Evolutionary conservation across 2,329 filamentous ascomycete genomes (phyloP), one percentile per base, ranked within the genome.

Genomic region (Colletotrichum liaoningense): DNA sequence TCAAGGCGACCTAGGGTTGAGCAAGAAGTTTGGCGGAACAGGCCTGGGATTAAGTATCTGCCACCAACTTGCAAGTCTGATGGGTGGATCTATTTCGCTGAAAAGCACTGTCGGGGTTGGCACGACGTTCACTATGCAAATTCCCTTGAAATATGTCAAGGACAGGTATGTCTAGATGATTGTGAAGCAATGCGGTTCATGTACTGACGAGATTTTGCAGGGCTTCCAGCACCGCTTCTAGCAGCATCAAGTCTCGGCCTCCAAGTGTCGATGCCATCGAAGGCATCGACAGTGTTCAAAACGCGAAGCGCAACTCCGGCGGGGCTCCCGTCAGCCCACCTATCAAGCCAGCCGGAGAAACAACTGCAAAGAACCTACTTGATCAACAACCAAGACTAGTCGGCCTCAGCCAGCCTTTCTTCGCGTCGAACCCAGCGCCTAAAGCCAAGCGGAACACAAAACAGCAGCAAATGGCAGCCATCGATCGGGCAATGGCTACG

Each of bases 31-130:
- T 79, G 95, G 95, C 22, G 95, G 95, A 19, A 98, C 95, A 1
- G 95, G 95, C 4, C 85, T 98, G 1, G 95, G 95, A 1, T 82
- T 98, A 67, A 96, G 93, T 79, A 98, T 98, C 78, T 97, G 95
- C 83, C 93, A 94, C 24, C 95, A 98, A 80, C 86, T 98, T 49
- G 94, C 95, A 3, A 90, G 87, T 19, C 84, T 98, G 19, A 97
- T 98, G 94, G 92, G 92, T 63, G 95, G 95, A 11, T 89, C 85
- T 1, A 94, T 98, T 63, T 86, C 86, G 3, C 85, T 98, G 46
- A 89, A 88, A 74, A 97, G 94, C 78, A 89, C 91, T 7, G 85
- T 93, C 19, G 93, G 93, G 0, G 87, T 91, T 12, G 95, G 95
- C 16, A 95, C 94, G 54, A 93, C 90, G 0, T 98, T 98, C 77